Evolutionary conservation across 2,329 filamentous ascomycete species (phyloP).

Genomic region (Trichoderma guizhouense): DNA sequence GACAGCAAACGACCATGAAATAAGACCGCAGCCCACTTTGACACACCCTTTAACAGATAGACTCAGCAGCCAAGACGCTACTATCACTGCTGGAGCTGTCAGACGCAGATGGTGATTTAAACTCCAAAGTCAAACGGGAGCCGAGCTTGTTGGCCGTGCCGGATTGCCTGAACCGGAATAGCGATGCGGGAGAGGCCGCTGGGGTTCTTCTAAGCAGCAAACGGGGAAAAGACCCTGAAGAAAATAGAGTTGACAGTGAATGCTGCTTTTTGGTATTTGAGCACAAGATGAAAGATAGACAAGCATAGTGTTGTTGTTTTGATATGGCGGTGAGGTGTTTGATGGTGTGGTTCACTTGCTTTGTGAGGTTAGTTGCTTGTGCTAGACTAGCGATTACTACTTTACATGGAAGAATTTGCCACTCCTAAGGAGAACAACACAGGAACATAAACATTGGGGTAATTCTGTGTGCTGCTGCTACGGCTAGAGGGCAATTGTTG

Average conservation of each 20-base stretch:
- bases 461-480: background rate
- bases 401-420: background rate
- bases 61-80: background rate
- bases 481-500: background rate
- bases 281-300: background rate
- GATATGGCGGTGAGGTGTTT: constrained; percentile 2
- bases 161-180: background rate
- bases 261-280: background rate
- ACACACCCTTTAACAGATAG: background rate
- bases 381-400: background rate
- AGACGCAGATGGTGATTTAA: background rate
- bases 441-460: background rate
- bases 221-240: background rate
- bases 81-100: background rate
- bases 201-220: background rate
- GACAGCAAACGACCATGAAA: background rate
- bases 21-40: background rate
- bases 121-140: background rate
- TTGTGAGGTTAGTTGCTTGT: background rate
- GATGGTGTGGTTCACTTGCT: background rate
- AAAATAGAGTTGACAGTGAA: background rate
- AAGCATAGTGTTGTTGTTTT: background rate
- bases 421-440: background rate
- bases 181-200: background rate
- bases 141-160: background rate